phyloP scores from a whole-genome alignment of 1,139 yeast species.

The Nakaseomyces glabratus region DNA sequence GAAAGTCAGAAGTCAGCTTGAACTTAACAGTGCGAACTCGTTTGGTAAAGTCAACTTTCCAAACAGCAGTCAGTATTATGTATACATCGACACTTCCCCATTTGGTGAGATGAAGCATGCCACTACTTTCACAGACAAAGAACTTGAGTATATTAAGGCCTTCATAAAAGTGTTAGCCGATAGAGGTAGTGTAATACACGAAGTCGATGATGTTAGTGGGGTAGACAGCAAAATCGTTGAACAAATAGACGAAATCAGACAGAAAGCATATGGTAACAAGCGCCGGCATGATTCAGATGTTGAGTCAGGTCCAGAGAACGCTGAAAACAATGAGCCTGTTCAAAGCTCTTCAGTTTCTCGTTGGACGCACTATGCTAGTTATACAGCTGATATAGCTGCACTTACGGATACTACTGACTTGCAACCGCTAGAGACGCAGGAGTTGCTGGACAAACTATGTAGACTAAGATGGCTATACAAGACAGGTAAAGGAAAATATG shows the following conservation, averaged over 20 bases:
- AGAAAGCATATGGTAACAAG: slow-evolving; percentile 1
- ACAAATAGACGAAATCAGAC: slow-evolving; percentile 6
- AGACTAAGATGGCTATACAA: slow-evolving; percentile 27
- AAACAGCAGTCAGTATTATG: slow-evolving; percentile 20
- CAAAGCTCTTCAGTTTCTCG: not conserved
- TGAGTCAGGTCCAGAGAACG: not conserved
- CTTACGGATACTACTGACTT: slow-evolving; percentile 17
- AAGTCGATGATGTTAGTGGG: not conserved
- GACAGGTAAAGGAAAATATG: slow-evolving; percentile 19
- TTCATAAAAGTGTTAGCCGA: slow-evolving; percentile 10
- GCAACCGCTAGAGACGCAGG: slow-evolving; percentile 20
- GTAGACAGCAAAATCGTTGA: not conserved
- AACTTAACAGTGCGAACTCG: not conserved
- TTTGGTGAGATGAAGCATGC: slow-evolving; percentile 24
- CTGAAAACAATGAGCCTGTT: slow-evolving; percentile 1
- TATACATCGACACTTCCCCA: slow-evolving; percentile 22
- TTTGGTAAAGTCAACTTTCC: slow-evolving; percentile 10
- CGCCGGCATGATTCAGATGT: not conserved
- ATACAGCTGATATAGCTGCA: slow-evolving; percentile 18
- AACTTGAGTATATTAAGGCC: slow-evolving; percentile 26
- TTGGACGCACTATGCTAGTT: slow-evolving; percentile 15
- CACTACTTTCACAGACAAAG: slow-evolving; percentile 22
- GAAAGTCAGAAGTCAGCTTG: slow-evolving; percentile 8
- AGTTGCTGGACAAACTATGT: slow-evolving; percentile 17
- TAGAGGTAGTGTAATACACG: slow-evolving; percentile 1